phyloP scores from a whole-genome alignment of 2,329 filamentous ascomycete genomes.

The Diaporthe helianthi region DNA sequence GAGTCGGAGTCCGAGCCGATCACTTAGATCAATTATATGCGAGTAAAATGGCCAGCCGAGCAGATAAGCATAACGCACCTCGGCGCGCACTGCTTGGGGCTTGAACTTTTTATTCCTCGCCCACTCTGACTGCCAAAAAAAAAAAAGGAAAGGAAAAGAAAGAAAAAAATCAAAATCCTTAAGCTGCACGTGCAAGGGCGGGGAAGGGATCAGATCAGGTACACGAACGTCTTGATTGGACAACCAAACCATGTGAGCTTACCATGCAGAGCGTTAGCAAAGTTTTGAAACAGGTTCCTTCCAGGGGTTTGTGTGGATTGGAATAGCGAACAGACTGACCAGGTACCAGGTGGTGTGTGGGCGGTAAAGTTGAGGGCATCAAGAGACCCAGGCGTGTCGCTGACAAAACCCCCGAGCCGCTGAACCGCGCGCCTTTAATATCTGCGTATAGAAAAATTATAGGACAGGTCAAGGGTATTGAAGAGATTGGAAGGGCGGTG shows the following conservation, averaged over 20 bases:
- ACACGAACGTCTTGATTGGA: not conserved
- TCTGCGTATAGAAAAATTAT: not conserved
- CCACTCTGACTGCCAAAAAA: not conserved
- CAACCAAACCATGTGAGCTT: not conserved
- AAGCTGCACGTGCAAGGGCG: conserved; percentile 14
- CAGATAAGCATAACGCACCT: not conserved
- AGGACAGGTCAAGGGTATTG: not conserved
- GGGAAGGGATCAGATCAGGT: conserved; percentile 1
- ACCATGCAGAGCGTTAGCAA: not conserved
- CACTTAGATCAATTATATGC: too few species aligned
- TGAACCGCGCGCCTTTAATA: conserved; percentile 20
- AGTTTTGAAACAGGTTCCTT: conserved; percentile 5
- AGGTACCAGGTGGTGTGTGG: too few species aligned
- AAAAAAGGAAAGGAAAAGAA: too few species aligned
- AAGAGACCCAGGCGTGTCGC: not conserved
- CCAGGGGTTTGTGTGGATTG: not conserved
- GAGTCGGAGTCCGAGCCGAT: not conserved
- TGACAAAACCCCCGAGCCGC: too few species aligned
- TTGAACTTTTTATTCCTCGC: not conserved
- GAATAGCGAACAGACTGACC: too few species aligned
- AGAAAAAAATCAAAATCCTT: not conserved
- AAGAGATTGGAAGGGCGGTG: not conserved
- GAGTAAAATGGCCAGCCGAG: too few species aligned
- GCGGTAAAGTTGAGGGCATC: not conserved
- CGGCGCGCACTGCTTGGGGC: not conserved